Percentiles rank a stretch among this genome's conserved stretches.
These are phyloP conservation scores for Cryptococcus sp. DNA, from an alignment of 1,284 basidiomycete species.

Conservation along the genomic window DNA sequence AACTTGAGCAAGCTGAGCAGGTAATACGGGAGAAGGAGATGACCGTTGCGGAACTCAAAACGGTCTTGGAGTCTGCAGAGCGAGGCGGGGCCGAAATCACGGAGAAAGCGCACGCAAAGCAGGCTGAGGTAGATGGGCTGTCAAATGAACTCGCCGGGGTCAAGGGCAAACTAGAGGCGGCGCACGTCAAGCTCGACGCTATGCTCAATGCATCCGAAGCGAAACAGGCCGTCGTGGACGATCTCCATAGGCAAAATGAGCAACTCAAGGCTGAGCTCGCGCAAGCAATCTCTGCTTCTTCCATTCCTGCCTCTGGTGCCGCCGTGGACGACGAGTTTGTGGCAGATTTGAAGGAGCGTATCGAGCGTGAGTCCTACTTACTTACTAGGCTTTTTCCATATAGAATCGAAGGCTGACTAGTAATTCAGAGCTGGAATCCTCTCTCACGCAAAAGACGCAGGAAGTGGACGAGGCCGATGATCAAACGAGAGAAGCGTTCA, in stretches of 20 bases:
- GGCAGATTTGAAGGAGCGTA: slow-evolving; percentile 19
- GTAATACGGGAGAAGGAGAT: too few species aligned
- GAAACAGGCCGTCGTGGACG: too few species aligned
- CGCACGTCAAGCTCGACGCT: too few species aligned
- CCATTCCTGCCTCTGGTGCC: background rate
- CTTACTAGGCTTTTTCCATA: background rate
- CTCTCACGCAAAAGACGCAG: slow-evolving; percentile 31
- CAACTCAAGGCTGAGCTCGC: slow-evolving; percentile 12
- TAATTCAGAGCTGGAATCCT: slow-evolving; percentile 29
- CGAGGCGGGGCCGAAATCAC: too few species aligned
- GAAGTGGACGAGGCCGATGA: slow-evolving; percentile 45
- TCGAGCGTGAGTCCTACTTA: slow-evolving; percentile 20
- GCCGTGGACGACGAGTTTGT: slow-evolving; percentile 7
- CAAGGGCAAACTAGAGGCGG: slow-evolving; percentile 1
- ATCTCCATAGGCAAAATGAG: background rate
- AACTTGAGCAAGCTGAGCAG: background rate
- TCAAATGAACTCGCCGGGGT: background rate
- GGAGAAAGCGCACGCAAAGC: too few species aligned
- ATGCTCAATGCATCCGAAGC: too few species aligned
- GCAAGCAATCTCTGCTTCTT: slow-evolving; percentile 2
- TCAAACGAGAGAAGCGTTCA: slow-evolving; percentile 33
- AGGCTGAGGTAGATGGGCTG: too few species aligned
- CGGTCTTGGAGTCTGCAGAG: too few species aligned
- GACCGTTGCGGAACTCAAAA: too few species aligned
- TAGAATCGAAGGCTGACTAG: slow-evolving; percentile 4